These are phyloP conservation scores for Exophiala viscosa DNA, from an alignment of 2,329 filamentous ascomycete genomes.

Conservation along the genomic window DNA sequence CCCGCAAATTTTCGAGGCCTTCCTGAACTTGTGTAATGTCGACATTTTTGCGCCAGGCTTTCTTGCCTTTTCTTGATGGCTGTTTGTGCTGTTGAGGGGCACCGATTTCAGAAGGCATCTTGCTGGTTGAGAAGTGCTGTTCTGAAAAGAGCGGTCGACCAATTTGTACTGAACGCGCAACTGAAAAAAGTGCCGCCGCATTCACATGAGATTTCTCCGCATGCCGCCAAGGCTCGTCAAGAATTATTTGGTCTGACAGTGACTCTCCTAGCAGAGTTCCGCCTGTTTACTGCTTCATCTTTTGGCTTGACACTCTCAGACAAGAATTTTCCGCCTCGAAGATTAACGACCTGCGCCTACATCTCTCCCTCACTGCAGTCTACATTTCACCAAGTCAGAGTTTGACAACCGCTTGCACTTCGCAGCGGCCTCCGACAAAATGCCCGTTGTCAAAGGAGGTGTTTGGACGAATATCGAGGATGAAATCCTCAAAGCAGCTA, in stretches of 20 bases:
- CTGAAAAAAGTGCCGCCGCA: background rate
- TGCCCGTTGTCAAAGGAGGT: slow-evolving; percentile 65
- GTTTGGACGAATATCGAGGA: slow-evolving; percentile 74
- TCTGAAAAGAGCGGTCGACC: no score
- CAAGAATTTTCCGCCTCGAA: no score
- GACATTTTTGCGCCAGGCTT: slow-evolving; percentile 98
- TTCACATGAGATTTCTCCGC: slow-evolving; percentile 1
- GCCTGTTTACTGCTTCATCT: background rate
- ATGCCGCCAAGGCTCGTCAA: background rate
- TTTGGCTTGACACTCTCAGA: background rate
- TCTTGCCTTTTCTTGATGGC: slow-evolving; percentile 93
- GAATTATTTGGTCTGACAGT: background rate
- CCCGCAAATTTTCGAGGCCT: slow-evolving; percentile 77
- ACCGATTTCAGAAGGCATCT: background rate
- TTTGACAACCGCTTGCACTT: no score
- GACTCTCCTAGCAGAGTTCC: background rate
- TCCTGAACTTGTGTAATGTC: slow-evolving; percentile 81
- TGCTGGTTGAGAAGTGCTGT: background rate
- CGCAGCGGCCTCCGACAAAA: slow-evolving; percentile 34
- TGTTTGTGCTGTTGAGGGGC: slow-evolving; percentile 46
- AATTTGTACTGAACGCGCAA: no score
- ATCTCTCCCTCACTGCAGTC: no score
- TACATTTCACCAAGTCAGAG: no score
- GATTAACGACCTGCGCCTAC: no score
- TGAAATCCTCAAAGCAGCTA: slow-evolving; percentile 93